phyloP scores from a whole-genome alignment of 495 filamentous ascomycete species.

The Aspergillus ellipticus region DNA sequence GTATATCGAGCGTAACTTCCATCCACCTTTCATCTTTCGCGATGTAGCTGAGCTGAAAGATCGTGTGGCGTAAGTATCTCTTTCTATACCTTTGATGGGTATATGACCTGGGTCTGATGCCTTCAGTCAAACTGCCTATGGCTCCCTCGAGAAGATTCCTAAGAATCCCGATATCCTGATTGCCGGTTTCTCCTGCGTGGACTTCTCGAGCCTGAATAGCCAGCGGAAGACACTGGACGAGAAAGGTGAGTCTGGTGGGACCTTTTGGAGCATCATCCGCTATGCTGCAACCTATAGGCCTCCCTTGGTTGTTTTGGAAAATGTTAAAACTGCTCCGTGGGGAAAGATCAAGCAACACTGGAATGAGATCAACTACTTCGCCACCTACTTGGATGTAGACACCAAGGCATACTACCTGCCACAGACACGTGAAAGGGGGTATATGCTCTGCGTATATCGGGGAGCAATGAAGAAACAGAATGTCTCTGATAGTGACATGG shows the following conservation, averaged over 20 bases:
- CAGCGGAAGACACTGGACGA: slow-evolving; percentile 39
- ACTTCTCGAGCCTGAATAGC: slow-evolving; percentile 52
- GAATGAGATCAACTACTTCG: slow-evolving; percentile 52
- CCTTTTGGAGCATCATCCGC: slow-evolving; percentile 59
- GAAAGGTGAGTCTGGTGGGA: slow-evolving; percentile 65
- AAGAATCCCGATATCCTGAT: slow-evolving; percentile 63
- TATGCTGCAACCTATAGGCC: slow-evolving; percentile 58
- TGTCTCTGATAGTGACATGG: slow-evolving; percentile 11
- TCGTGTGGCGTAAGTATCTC: slow-evolving; percentile 54
- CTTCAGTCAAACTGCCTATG: slow-evolving; percentile 67
- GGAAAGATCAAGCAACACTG: slow-evolving; percentile 46
- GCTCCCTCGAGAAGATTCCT: slow-evolving; percentile 56
- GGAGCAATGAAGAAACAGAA: slow-evolving; percentile 20
- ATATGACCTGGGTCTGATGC: slow-evolving; percentile 18
- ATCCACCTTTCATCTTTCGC: slow-evolving; percentile 59
- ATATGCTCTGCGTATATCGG: slow-evolving; percentile 62
- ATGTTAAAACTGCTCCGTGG: slow-evolving; percentile 67
- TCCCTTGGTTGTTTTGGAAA: slow-evolving; percentile 69
- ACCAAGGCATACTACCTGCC: slow-evolving; percentile 77
- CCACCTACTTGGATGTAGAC: slow-evolving; percentile 48
- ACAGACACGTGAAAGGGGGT: slow-evolving; percentile 70
- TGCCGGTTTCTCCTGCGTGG: slow-evolving; percentile 75
- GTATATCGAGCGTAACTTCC: slow-evolving; percentile 75
- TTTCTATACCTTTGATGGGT: too few relatives aligned
- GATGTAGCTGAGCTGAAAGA: slow-evolving; percentile 63